Evolutionary conservation across 140 eudicot species (phyloP), one percentile per base, ranked within the genome.

Genomic region (Erigeron philadelphicus): DNA sequence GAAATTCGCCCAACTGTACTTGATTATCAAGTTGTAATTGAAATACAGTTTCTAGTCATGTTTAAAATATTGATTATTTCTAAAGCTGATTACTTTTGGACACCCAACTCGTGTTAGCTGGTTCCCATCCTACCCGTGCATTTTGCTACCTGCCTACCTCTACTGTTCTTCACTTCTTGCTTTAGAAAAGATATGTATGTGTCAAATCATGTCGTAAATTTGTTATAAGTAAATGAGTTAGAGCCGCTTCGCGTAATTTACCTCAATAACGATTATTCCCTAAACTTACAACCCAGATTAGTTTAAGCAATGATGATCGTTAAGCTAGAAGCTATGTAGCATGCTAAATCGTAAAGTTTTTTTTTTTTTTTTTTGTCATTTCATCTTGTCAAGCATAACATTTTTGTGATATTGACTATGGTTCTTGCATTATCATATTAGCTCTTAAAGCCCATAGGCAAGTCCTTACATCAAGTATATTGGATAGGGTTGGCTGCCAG

Each of bases 261-360:
- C 48, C 5, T 7, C 68, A 42, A 15, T 41, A 31, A 16, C 41
- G 52, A 5, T 41, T 15, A 9, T 63, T 41, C 3, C 35, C 42
- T 63, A 8, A 63, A 63, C 68, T 41, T n/a, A n/a, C 50, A n/a
- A 9, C 52, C 54, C 63, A 49, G 10, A 38, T 72, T 50, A 62
- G 50, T 15, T 50, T 42, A 21, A 4, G 15, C 31, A 1, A 7
- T 35, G 9, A 35, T 58, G 43, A 58, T 17, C 43, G 6, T 5
- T 3, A 58, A 58, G 42, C 64, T 58, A 0, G 21, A 60, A 60
- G 18, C 47, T 35, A 6, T 60, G 65, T 31, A 60, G 19, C 19
- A 60, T 31, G 65, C 35, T 60, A 16, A 60, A 60, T 11, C 11
- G 1, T n/a, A 60, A 31, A 6, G 9, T 6, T 12, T n/a, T 8